These are phyloP conservation scores for Nannochloropsis gaditana DNA, from an alignment of 108 stramenopile species.

Conservation along the genomic window DNA sequence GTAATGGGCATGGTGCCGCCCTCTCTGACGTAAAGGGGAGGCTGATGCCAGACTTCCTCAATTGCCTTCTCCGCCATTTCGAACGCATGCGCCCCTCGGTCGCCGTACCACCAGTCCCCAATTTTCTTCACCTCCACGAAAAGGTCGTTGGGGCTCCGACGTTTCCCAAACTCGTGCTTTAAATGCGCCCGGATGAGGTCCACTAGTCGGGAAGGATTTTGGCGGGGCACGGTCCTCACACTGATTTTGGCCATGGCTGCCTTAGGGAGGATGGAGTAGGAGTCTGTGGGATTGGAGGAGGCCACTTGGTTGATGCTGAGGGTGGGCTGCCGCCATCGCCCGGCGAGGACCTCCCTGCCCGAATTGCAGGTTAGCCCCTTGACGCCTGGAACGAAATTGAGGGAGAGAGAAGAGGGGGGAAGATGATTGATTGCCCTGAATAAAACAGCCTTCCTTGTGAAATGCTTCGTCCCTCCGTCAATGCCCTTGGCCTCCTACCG, in stretches of 20 bases:
- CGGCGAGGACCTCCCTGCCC: neutral
- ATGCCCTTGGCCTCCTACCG: neutral
- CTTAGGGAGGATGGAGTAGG: slow-evolving; percentile 5
- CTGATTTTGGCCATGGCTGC: neutral
- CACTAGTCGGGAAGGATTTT: neutral
- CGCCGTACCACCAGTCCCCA: neutral
- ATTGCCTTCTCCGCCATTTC: neutral
- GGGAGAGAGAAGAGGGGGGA: neutral
- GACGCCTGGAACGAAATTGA: neutral
- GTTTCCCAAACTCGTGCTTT: neutral
- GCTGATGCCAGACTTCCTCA: neutral
- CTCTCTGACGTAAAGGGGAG: neutral
- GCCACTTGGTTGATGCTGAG: neutral
- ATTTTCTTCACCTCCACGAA: neutral
- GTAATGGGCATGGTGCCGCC: slow-evolving; percentile 5
- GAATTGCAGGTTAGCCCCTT: neutral
- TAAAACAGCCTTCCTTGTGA: neutral
- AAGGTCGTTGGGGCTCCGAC: slow-evolving; percentile 1
- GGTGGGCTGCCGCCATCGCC: neutral
- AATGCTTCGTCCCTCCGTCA: no score
- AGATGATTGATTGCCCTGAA: neutral
- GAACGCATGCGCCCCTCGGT: neutral
- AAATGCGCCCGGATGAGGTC: neutral
- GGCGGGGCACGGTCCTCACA: neutral
- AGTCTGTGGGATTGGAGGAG: neutral